Evolutionary conservation across 495 filamentous ascomycete species (phyloP).

Genomic region (Penicillium pulvis): DNA sequence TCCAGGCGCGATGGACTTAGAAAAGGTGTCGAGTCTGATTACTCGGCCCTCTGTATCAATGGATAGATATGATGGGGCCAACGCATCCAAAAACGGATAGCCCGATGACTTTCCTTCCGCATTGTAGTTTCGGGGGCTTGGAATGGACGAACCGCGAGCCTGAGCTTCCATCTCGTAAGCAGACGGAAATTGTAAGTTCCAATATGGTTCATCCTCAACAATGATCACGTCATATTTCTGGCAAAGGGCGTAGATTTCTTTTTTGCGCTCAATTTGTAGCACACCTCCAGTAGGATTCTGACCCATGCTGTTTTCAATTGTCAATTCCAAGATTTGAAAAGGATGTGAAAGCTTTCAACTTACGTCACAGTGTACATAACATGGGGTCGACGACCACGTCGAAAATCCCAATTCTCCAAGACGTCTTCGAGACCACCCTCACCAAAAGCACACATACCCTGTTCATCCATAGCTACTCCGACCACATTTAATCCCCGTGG

Average conservation of each 20-base stretch:
- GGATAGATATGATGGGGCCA: slow-evolving; percentile 75
- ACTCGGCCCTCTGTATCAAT: slow-evolving; percentile 87
- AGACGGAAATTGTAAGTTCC: slow-evolving; percentile 88
- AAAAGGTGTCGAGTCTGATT: slow-evolving; percentile 80
- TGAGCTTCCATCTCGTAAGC: slow-evolving; percentile 44
- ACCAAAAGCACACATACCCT: slow-evolving; percentile 71
- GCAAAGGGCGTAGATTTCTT: slow-evolving; percentile 79
- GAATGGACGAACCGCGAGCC: slow-evolving; percentile 30
- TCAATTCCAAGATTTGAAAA: background rate
- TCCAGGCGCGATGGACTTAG: slow-evolving; percentile 79
- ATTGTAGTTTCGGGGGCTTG: slow-evolving; percentile 46
- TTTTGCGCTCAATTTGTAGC: slow-evolving; percentile 67
- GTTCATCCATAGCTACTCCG: slow-evolving; percentile 71
- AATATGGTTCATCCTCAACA: slow-evolving; percentile 94
- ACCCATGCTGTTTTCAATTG: slow-evolving; percentile 62
- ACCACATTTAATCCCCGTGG: slow-evolving; percentile 73
- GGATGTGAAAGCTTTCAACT: slow-evolving; percentile 33
- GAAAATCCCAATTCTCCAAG: slow-evolving; percentile 76
- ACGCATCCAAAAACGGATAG: slow-evolving; percentile 76
- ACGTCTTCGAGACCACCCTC: slow-evolving; percentile 75
- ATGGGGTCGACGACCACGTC: slow-evolving; percentile 73
- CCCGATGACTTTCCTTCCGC: slow-evolving; percentile 60
- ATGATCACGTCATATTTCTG: slow-evolving; percentile 87
- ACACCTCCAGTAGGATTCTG: slow-evolving; percentile 88
- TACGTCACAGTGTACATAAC: slow-evolving; percentile 90